A percentile compares a stretch with the other conserved stretches of the same genome.
These are phyloP conservation scores for Syncephalastrum contaminatum DNA, from an alignment of 371 early-diverging fungal genomes.

Conservation along the genomic window DNA sequence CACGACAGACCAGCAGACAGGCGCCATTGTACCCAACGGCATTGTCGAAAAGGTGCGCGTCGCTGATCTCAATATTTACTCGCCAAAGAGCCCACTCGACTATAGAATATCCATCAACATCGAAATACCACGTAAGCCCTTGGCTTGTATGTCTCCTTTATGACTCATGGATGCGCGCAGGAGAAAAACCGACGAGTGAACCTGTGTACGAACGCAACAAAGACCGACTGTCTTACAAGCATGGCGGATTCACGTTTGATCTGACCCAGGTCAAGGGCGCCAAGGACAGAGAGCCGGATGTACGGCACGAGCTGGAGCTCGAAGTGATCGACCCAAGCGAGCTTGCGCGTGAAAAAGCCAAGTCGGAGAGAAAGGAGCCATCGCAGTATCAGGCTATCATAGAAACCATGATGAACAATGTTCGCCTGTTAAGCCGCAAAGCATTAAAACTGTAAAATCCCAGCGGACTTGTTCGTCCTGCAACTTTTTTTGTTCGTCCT, in stretches of 20 bases:
- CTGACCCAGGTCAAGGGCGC: constrained; percentile 68
- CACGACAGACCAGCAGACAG: constrained; percentile 61
- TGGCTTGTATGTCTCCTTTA: neutral
- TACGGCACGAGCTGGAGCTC: constrained; percentile 63
- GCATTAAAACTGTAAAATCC: constrained; percentile 13
- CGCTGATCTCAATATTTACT: constrained; percentile 69
- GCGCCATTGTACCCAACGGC: constrained; percentile 56
- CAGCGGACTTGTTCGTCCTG: too few relatives aligned
- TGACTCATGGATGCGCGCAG: constrained; percentile 4
- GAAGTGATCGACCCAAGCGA: constrained; percentile 50
- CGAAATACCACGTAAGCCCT: constrained; percentile 55
- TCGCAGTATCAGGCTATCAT: constrained; percentile 52
- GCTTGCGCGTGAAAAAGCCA: constrained; percentile 38
- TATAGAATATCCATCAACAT: constrained; percentile 73
- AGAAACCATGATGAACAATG: constrained; percentile 59
- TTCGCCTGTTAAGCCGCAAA: constrained; percentile 39
- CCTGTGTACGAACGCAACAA: constrained; percentile 64
- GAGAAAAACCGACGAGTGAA: constrained; percentile 29
- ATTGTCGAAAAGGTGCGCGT: constrained; percentile 66
- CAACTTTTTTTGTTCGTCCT: too few relatives aligned
- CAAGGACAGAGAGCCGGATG: constrained; percentile 21
- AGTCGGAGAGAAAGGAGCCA: constrained; percentile 31
- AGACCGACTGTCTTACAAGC: constrained; percentile 72
- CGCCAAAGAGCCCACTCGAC: constrained; percentile 69
- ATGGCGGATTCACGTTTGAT: constrained; percentile 74